Evolutionary conservation across 1,284 basidiomycete genomes (phyloP), one percentile per base, ranked within the genome.

Genomic region (Phaffia rhodozyma): DNA sequence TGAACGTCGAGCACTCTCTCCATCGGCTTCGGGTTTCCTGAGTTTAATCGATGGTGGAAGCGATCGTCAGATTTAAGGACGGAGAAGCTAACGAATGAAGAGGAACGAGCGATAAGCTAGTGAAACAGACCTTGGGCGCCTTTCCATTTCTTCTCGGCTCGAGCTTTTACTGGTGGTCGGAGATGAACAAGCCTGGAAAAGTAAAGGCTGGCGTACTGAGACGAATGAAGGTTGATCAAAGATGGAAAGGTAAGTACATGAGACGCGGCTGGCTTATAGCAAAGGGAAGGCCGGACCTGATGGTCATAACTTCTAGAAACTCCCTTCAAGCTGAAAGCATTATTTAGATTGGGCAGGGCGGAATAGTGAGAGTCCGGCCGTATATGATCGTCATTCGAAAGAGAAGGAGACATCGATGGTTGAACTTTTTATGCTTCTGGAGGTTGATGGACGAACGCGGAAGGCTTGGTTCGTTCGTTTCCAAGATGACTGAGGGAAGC

Each of bases 131-230:
- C 86, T 65, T 79, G 73, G 18, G 88, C 74, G 66, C 78, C 75
- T 53, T 78, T 79, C 91, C 91, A 96, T 69, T 79, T 78, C 65
- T 78, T 76, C 38, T 72, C 72, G 1, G 91, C 91, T 27, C 78
- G 79, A 61, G 83, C 75, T 68, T 86, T 81, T 1, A 93, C 85
- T 23, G 79, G 76, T 16, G 78, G 75, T 62, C 85, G 79, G 11
- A 94, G 78, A 52, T 83, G 74, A 32, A 82, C 79, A 16, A 96
- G 79, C 29, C 91, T 77, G 20, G 87, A 79, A 72, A 89, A 96
- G 78, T 96, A 96, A 38, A 96, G 87, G 72, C 92, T 94, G 3
- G 92, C 84, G 76, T 93, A 96, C 75, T 96, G 92, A 70, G 38
- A 43, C 38, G 13, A 43, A 43, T 2, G 38, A 43, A 43, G 38